These are phyloP conservation scores for Xylaria sp. DNA, from an alignment of 2,329 filamentous ascomycete species.

Conservation along the genomic window DNA sequence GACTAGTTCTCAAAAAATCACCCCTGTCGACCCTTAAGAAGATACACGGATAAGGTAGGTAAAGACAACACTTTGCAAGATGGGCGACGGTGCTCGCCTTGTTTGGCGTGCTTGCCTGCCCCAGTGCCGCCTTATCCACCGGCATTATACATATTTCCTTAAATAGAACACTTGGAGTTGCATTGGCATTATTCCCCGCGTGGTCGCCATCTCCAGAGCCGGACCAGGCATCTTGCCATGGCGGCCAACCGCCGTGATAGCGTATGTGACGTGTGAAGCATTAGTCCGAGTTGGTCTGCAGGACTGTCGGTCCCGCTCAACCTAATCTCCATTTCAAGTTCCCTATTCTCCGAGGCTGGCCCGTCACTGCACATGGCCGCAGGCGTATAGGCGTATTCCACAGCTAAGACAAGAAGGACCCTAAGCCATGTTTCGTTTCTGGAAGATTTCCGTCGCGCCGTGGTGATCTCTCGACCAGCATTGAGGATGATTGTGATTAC, in stretches of 20 bases:
- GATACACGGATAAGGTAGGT: conserved; percentile 25
- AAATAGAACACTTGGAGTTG: conserved; percentile 38
- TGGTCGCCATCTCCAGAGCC: conserved; percentile 29
- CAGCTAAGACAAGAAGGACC: conserved; percentile 19
- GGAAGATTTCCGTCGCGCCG: conserved; percentile 27
- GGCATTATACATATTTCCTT: conserved; percentile 31
- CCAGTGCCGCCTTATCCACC: conserved; percentile 29
- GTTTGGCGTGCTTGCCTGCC: conserved; percentile 29
- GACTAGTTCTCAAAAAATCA: conserved; percentile 23
- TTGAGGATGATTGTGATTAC: conserved; percentile 10
- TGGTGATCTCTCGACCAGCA: conserved; percentile 20
- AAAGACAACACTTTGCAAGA: conserved; percentile 15
- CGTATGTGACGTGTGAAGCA: conserved; percentile 28
- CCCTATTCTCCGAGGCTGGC: conserved; percentile 23
- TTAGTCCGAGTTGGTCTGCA: conserved; percentile 28
- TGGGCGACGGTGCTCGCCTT: conserved; percentile 19
- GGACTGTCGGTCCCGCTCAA: conserved; percentile 21
- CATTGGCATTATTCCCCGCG: conserved; percentile 31
- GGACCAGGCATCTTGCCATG: conserved; percentile 28
- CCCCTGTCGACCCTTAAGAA: conserved; percentile 26
- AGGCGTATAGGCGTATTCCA: conserved; percentile 8
- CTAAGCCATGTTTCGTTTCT: conserved; percentile 25
- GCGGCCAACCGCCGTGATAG: conserved; percentile 27
- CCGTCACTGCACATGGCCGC: conserved; percentile 2
- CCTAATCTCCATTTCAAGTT: conserved; percentile 23